Base-by-base conservation (phyloP, 768 basidiomycete genomes). In the Lanmaoa rubissima region DNA sequence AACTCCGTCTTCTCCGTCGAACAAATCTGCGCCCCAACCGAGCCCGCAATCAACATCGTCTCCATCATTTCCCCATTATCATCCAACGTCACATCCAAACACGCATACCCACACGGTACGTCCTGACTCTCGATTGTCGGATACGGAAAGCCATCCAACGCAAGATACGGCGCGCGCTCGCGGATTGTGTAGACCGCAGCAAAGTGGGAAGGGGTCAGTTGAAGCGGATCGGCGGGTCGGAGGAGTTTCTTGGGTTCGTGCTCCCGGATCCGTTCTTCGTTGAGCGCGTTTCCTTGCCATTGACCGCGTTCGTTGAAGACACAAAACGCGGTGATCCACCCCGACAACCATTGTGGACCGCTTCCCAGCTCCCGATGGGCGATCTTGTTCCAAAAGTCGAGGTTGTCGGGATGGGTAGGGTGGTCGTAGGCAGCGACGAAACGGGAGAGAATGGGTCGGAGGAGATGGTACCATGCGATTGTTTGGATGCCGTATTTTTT, bases 281-380 rank as follows among this genome's bases (percentile, higher is more conserved):
- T 73, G 51, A 72, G 63, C 24, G 45, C 49, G 55, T 69, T 61
- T 26, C 71, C 74, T 32, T 67, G 62, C 69, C 75, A 75, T 42
- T 62, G 44, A 13, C 75, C 73, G 2, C 60, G 63, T n/a, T 63
- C 61, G 49, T 68, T 60, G 67, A 61, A 71, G 41, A 68, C 69
- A 43, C 73, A 73, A 48, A 78, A 78, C 17, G 72, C 71, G 21
- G 68, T 71, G 49, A 77, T 72, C 76, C 76, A 77, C 0, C 76
- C 78, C 3, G 71, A 70, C n/a, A 78, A 52, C 58, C 58, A 72
- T 12, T 62, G 58, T 2, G 67, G 61, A 2, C 72, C 74, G n/a
- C 68, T 69, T 12, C 62, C 69, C 11, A 43, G 16, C 10, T 72
- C 60, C 38, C 54, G 56, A 44, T 72, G 69, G 0, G 70, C 66